Base-by-base conservation (phyloP, 495 filamentous ascomycete species). In the Aspergillus diversus region DNA sequence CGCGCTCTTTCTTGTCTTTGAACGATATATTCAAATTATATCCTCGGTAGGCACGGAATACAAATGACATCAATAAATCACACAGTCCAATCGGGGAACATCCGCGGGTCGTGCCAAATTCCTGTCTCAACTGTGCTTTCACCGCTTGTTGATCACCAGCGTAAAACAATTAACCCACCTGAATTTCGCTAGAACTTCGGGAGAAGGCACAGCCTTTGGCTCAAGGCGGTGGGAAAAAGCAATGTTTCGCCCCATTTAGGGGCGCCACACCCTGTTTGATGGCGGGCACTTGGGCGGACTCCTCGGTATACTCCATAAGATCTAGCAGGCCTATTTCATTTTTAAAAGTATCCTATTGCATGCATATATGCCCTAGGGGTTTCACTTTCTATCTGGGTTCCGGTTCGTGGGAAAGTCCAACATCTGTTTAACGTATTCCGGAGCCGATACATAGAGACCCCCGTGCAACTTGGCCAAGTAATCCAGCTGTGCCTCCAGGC, bases 11-110 rank as follows among this genome's bases (percentile, higher is more conserved):
- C n/a, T 15, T n/a, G 46, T 21, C 46, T n/a, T 0, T 31, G 5
- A 50, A 11, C 15, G 11, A 50, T 50, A 50, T 50, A 49, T 17
- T 17, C 17, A 50, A 6, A 50, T 9, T 50, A 50, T 27, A 43
- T n/a, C 39, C 39, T 43, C 39, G n/a, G 47, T 8, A 27, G 5
- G 3, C 47, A 7, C 47, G 21, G 16, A 16, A 49, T 16, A 49
- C 47, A 50, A 50, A 50, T 50, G 47, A 50, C 47, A 50, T 50
- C 47, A 50, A 50, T 27, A n/a, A 17, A 50, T 27, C 7, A 6
- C 21, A 17, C 27, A 5, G 16, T 50, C 47, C 47, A 50, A 50
- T 50, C 47, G 47, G 47, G 47, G 47, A 50, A 50, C 47, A 50
- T 31, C n/a, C 47, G 47, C 47, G 47, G n/a, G 47, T 49, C 47